phyloP scores from a whole-genome alignment of 768 basidiomycete species.

The Podaxis sp. region DNA sequence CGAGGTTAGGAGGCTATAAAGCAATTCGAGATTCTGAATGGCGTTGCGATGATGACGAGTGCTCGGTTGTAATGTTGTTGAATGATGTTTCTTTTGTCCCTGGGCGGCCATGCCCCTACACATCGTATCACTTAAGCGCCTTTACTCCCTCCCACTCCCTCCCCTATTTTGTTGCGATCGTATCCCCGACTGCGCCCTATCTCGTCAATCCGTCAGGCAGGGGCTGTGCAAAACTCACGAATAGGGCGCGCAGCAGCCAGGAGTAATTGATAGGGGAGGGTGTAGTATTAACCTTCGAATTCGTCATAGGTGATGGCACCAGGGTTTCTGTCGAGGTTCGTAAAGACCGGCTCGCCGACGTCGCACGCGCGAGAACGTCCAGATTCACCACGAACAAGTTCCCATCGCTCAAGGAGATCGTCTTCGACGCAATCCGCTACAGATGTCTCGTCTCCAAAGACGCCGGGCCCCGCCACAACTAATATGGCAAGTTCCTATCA shows the following conservation, averaged over 20 bases:
- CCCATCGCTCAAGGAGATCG: background rate
- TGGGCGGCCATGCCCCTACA: no score
- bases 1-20: background rate
- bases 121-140: background rate
- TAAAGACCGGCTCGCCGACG: constrained; percentile 2
- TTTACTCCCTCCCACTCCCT: background rate
- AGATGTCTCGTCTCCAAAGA: background rate
- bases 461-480: background rate
- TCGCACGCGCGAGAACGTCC: constrained; percentile 1
- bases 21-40: background rate
- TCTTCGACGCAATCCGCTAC: background rate
- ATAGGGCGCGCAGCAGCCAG: background rate
- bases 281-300: background rate
- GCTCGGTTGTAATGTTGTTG: background rate
- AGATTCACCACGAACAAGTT: background rate
- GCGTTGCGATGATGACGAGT: background rate
- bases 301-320: constrained; percentile 10
- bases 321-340: constrained; percentile 9
- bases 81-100: no score
- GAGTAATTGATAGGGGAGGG: background rate
- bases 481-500: background rate
- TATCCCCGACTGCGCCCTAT: background rate
- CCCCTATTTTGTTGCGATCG: background rate
- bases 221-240: background rate
- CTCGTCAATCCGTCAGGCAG: background rate